Base-by-base conservation (phyloP, 257 asterid genomes). In the Lycium ferocissimum region DNA sequence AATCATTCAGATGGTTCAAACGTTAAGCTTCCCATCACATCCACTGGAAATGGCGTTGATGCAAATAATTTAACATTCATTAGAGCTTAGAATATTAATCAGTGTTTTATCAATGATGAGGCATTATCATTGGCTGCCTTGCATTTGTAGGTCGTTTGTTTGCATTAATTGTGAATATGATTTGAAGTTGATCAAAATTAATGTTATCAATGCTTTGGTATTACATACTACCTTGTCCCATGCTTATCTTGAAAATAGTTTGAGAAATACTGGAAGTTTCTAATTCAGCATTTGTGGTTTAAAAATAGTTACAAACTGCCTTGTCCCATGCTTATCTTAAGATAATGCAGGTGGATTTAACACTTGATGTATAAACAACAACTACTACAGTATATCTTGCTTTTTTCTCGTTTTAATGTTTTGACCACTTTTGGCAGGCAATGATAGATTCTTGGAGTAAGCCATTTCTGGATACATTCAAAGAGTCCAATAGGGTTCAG, bases 381-480 rank as follows among this genome's bases (percentile, higher is more conserved):
- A 78, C 59, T 33, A 78, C 53, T 26, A 33, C 65, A 78, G 15
- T 53, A 53, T 22, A 6, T 22, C 63, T 75, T 53, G 47, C 7
- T 0, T 76, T 43, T 76, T 26, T 51, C 63, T 53, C 15, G 3
- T 53, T 53, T 26, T 78, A 33, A 78, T 14, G 13, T 76, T 53
- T 84, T 67, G 76, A 80, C 80, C 53, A 15, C 12, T 40, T 79
- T 80, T 92, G 87, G 85, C 91, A 96, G 98, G 87, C 92, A 66
- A 93, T 95, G 98, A 79, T 94, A 79, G 92, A 93, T 84, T 93
- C 99, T 10, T 97, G 99, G 99, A 93, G 89, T 83, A 67, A 70
- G 58, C 96, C 97, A 12, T 97, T 94, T 88, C 89, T 90, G 26
- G 83, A 92, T 85, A 79, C 95, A 75, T 97, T 93, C 86, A 87